Evolutionary conservation across 352 stramenopile genomes (phyloP), one percentile per base, ranked within the genome.

Genomic region (Blastocystis hominis): DNA sequence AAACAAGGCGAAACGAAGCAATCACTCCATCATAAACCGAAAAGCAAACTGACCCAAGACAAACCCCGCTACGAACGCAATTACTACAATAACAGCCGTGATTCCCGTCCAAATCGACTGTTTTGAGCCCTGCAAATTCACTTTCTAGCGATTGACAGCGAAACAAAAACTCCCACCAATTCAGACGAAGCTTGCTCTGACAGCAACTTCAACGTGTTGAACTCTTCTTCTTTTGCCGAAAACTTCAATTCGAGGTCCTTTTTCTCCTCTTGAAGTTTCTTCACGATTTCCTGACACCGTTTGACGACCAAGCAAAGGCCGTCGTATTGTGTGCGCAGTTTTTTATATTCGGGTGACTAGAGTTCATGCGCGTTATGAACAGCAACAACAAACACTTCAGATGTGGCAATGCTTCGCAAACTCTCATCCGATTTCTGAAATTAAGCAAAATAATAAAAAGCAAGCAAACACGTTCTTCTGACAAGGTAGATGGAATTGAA

Each of bases 391-490:
- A 46, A 64, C 47, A 84, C 72, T 34, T 84, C 72, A 10, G 72
- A 68, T 2, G 72, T 66, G 2, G 68, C 72, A 1, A 84, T 20
- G 15, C 47, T 84, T n/a, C 38, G 17, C 20, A 84, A 17, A 24
- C 44, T 66, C 42, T 84, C 72, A 15, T 84, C 72, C 20, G 72
- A 84, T 68, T 84, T 84, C 72, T 84, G 68, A 6, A 6, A 50
- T 84, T 4, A 47, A 54, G 44, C 6, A 2, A 15, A 24, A 30
- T 30, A 30, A 30, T 30, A 30, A 6, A n/a, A 44, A 10, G 24
- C 20, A 54, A 7, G 17, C 36, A 7, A 24, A 54, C 72, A 40
- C 72, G 47, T n/a, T 84, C 72, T 53, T 84, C 72, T 17, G 62
- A 17, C 36, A 34, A 15, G 2, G 54, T 9, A 13, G 72, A 68